Evolutionary conservation across 441 rosid species (phyloP), one percentile per base, ranked within the genome.

Genomic region (Corymbia calophylla): DNA sequence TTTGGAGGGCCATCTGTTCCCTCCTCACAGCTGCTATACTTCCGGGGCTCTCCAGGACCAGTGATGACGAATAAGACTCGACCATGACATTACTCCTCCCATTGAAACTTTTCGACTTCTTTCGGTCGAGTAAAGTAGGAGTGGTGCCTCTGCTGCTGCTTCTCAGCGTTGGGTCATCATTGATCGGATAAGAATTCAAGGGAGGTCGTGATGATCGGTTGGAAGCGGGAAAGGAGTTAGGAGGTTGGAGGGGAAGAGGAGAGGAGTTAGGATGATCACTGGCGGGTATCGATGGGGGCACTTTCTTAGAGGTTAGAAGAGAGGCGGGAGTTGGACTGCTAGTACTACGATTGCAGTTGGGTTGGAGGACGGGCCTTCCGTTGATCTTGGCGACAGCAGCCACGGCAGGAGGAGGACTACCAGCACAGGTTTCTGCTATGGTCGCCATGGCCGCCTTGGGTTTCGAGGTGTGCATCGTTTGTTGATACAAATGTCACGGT

Each of bases 1-100:
- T 94, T 88, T 96, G 96, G 80, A 95, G 92, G 7, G 99, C 98
- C 92, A 96, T 93, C 89, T 95, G 98, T 73, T 97, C 97, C 89
- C 97, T 96, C 80, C 99, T 94, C 56, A 93, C 97, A 1, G 97
- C 97, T 15, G 99, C 98, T 77, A 97, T 94, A 92, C 98, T 96
- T 53, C 99, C 99, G 0, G 98, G 99, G 8, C 97, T 90, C 88
- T 95, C 96, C 5, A 95, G 87, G 48, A 95, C 93, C 92, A 94
- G 87, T 60, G 96, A 95, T 51, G 98, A 96, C 3, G 96, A 53
- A 89, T 92, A 95, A 39, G 84, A 73, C 91, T 93, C 77, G 92
- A 64, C 3, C 91, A 64, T 2, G 93, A 89, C 87, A 89, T 92
- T 11, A 77, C 68, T 88, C 29, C 70, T 81, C 11, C 84, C 98